phyloP scores from a whole-genome alignment of 176 grass and related monocot species.

The Thalia dealbata region DNA sequence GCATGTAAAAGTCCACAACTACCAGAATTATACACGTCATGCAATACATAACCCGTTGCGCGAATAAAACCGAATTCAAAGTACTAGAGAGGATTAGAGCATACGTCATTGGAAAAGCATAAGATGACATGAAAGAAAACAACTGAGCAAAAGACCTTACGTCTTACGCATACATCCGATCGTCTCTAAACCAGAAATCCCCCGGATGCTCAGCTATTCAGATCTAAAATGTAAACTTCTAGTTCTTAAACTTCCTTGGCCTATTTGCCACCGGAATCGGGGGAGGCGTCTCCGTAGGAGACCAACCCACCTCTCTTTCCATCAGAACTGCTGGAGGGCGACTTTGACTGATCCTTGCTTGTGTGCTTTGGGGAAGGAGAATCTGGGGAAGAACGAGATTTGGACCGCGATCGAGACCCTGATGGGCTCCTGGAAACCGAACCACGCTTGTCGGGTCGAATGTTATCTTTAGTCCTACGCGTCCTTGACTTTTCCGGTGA shows the following conservation, averaged over 20 bases:
- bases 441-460: conserved; percentile 11
- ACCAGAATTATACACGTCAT: no score
- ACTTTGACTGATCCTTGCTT: conserved; percentile 43
- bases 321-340: conserved; percentile 54
- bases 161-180: no score
- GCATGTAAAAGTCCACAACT: no score
- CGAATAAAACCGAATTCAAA: no score
- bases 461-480: conserved; percentile 21
- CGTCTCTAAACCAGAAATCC: no score
- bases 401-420: conserved; percentile 54
- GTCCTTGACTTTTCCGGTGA: conserved; percentile 48
- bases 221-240: no score
- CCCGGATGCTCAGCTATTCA: no score
- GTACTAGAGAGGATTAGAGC: no score
- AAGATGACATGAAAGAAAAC: no score
- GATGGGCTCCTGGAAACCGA: conserved; percentile 67
- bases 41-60: no score
- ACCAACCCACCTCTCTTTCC: conserved; percentile 84
- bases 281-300: conserved; percentile 79
- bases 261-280: conserved; percentile 26
- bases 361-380: conserved; percentile 47
- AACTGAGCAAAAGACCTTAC: no score
- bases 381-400: conserved; percentile 28
- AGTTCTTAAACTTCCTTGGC: not conserved
- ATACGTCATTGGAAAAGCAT: no score